Evolutionary conservation across 2,329 filamentous ascomycete species (phyloP).

Genomic region (Sporothrix brunneoviolacea): DNA sequence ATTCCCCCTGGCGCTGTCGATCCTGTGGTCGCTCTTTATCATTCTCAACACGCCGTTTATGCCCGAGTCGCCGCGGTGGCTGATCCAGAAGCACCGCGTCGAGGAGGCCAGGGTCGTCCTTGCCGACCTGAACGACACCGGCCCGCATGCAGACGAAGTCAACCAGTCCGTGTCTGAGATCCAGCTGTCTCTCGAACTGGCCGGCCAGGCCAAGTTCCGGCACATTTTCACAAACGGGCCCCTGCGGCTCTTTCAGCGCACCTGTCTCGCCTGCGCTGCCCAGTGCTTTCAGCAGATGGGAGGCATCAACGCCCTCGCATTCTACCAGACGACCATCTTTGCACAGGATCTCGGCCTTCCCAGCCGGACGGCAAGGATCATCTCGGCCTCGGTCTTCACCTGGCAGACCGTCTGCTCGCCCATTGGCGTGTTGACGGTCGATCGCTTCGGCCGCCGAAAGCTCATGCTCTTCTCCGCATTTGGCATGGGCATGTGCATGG

Average conservation of each 20-base stretch:
- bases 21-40: background rate
- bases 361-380: background rate
- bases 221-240: background rate
- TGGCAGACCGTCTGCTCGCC: background rate
- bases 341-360: background rate
- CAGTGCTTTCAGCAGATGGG: constrained; percentile 1
- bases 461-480: constrained; percentile 1
- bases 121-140: background rate
- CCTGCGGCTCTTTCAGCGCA: constrained; percentile 1
- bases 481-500: constrained; percentile 2
- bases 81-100: background rate
- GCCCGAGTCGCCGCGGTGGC: constrained; percentile 1
- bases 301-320: background rate
- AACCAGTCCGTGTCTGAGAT: background rate
- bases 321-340: constrained; percentile 3
- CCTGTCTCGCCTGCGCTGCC: background rate
- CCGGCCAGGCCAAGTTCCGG: background rate
- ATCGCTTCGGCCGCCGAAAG: background rate
- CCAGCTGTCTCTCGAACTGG: background rate
- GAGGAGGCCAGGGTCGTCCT: background rate
- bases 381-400: background rate
- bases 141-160: background rate
- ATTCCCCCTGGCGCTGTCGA: background rate
- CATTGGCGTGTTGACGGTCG: background rate
- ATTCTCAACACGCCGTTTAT: background rate